Evolutionary conservation across 768 basidiomycete species (phyloP).

Genomic region (Amanita rimosa): DNA sequence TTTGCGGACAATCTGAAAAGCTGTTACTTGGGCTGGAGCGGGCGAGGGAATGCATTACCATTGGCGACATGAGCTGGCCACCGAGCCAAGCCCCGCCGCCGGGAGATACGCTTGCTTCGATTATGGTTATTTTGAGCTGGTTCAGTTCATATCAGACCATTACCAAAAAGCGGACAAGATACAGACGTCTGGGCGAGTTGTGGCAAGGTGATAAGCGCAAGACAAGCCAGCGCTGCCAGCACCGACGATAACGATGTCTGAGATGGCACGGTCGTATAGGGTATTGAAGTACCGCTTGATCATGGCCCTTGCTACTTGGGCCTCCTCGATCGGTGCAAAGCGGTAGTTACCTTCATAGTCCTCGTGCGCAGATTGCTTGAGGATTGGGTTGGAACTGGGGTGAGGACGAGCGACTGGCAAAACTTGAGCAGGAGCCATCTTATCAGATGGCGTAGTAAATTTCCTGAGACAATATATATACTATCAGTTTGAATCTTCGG

Average conservation of each 20-base stretch:
- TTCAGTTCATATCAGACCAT: background rate
- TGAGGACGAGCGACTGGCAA: background rate
- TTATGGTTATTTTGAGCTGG: conserved; percentile 41
- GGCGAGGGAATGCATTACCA: conserved; percentile 28
- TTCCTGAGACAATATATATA: background rate
- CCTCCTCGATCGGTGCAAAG: conserved; percentile 67
- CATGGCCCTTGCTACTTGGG: conserved; percentile 69
- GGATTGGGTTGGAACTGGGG: conserved; percentile 5
- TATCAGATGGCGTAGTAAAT: background rate
- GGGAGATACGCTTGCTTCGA: conserved; percentile 74
- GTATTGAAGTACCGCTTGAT: conserved; percentile 64
- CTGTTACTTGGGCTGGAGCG: background rate
- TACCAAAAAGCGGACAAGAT: background rate
- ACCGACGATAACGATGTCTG: conserved; percentile 70
- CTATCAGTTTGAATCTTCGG: no score
- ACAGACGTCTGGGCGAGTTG: conserved; percentile 49
- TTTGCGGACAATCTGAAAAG: conserved; percentile 56
- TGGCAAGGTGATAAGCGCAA: conserved; percentile 66
- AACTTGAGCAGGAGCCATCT: conserved; percentile 10
- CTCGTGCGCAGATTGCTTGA: conserved; percentile 30
- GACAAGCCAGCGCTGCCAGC: conserved; percentile 62
- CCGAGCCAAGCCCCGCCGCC: conserved; percentile 74
- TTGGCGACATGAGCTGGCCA: conserved; percentile 69
- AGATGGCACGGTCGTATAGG: conserved; percentile 66
- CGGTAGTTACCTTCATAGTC: conserved; percentile 54